These are phyloP conservation scores for Penicillium verrucosum DNA, from an alignment of 2,329 filamentous ascomycete genomes.

Conservation along the genomic window DNA sequence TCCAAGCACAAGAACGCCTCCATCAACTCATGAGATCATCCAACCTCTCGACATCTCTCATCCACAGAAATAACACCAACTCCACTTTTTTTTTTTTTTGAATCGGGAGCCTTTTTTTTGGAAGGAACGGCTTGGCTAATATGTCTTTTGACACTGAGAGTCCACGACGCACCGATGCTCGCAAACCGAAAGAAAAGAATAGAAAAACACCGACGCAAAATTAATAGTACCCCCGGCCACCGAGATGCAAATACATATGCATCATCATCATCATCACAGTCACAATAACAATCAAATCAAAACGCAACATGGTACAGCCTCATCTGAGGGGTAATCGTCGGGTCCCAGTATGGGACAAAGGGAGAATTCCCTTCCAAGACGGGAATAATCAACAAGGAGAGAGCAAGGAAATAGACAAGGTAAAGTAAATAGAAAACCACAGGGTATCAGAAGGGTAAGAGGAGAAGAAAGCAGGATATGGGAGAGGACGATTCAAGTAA, in stretches of 20 bases:
- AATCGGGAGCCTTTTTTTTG: neutral
- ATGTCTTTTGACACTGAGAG: neutral
- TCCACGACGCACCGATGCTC: slow-evolving; percentile 2
- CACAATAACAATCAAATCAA: slow-evolving; percentile 4
- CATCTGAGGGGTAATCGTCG: slow-evolving; percentile 12
- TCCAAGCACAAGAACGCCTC: neutral
- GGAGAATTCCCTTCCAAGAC: slow-evolving; percentile 1
- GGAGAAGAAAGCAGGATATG: neutral
- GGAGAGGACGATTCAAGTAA: slow-evolving; percentile 47
- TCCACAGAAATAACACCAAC: neutral
- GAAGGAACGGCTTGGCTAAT: neutral
- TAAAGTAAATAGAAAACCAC: slow-evolving; percentile 4
- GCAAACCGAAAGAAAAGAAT: slow-evolving; percentile 1
- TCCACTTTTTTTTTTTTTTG: neutral
- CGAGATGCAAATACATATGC: slow-evolving; percentile 18
- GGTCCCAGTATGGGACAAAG: slow-evolving; percentile 6
- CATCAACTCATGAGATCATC: slow-evolving; percentile 4
- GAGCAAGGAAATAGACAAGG: slow-evolving; percentile 2
- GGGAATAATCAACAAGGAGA: neutral
- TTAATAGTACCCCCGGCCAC: neutral
- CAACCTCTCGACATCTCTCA: neutral
- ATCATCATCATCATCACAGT: neutral
- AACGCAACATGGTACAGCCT: slow-evolving; percentile 23
- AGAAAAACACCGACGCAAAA: neutral
- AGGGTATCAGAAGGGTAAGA: slow-evolving; percentile 20